Conservation (phyloP, 768 basidiomycete species). For the Termitomyces sp. region DNA sequence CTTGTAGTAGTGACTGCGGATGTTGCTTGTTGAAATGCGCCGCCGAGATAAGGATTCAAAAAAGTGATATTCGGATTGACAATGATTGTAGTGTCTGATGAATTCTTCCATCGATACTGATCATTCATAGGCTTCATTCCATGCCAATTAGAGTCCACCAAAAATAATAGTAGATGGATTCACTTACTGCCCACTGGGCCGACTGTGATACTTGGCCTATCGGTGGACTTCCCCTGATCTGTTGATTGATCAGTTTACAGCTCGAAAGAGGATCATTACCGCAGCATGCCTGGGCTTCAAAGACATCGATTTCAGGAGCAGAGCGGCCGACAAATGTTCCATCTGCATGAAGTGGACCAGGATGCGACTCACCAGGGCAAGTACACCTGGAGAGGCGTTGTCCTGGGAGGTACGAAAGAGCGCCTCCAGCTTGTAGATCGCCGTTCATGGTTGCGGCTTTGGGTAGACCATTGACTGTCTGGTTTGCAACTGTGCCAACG, state of each 20-base stretch:
- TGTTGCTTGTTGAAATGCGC: slow-evolving; percentile 78
- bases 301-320: slow-evolving; percentile 88
- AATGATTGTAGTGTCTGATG: slow-evolving; percentile 52
- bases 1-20: slow-evolving; percentile 63
- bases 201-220: slow-evolving; percentile 73
- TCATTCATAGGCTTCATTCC: slow-evolving; percentile 66
- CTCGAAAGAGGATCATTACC: neutral
- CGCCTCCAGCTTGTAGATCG: slow-evolving; percentile 44
- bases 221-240: slow-evolving; percentile 29
- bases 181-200: slow-evolving; percentile 74
- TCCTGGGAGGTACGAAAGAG: slow-evolving; percentile 81
- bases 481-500: slow-evolving; percentile 88
- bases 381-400: slow-evolving; percentile 88
- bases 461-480: slow-evolving; percentile 67
- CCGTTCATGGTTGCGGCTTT: slow-evolving; percentile 55
- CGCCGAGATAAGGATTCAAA: slow-evolving; percentile 69
- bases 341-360: slow-evolving; percentile 75
- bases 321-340: slow-evolving; percentile 77
- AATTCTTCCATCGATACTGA: slow-evolving; percentile 66
- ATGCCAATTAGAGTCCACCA: neutral
- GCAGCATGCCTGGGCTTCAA: slow-evolving; percentile 67
- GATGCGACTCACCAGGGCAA: slow-evolving; percentile 80
- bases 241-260: neutral
- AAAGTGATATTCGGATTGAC: slow-evolving; percentile 41
- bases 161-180: slow-evolving; percentile 20